phyloP scores from a whole-genome alignment of 768 basidiomycete species.

The Amyloporia xantha region DNA sequence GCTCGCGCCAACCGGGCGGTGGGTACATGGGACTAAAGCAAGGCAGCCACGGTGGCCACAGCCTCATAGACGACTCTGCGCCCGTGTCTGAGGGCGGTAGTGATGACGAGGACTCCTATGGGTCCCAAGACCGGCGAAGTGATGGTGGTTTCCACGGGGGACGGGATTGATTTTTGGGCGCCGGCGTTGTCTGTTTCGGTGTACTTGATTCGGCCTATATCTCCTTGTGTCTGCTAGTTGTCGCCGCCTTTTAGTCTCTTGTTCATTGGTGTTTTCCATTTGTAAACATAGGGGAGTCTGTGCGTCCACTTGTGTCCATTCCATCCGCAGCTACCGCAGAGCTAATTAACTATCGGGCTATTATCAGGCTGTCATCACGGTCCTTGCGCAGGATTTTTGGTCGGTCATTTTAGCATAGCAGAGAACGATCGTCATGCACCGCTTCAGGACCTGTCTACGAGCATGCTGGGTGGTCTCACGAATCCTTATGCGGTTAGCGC shows the following conservation, averaged over 20 bases:
- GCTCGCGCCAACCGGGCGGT: conserved; percentile 14
- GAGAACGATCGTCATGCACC: too few relatives aligned
- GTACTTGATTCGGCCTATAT: background rate
- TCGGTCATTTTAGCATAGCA: too few relatives aligned
- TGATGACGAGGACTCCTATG: conserved; percentile 27
- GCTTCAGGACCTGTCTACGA: too few relatives aligned
- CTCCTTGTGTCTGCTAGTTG: conserved; percentile 1
- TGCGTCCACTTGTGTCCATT: background rate
- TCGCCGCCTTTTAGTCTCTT: background rate
- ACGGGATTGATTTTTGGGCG: conserved; percentile 9
- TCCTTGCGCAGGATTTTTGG: too few relatives aligned
- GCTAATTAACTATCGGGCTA: too few relatives aligned
- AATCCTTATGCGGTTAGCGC: too few relatives aligned
- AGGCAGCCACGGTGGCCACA: background rate
- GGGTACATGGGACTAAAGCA: background rate
- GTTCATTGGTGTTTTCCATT: background rate
- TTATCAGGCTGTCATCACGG: too few relatives aligned
- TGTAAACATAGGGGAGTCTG: background rate
- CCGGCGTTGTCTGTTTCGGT: background rate
- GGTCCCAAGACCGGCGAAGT: conserved; percentile 21
- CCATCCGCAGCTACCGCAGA: too few relatives aligned
- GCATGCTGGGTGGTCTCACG: too few relatives aligned
- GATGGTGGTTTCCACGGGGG: conserved; percentile 16
- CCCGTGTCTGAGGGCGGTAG: conserved; percentile 19
- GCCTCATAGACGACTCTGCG: conserved; percentile 11